A percentile compares a stretch with the other conserved stretches of the same genome.
These are phyloP conservation scores for Sugiyamaella chiloensis DNA, from an alignment of 805 yeast species.

Conservation along the genomic window DNA sequence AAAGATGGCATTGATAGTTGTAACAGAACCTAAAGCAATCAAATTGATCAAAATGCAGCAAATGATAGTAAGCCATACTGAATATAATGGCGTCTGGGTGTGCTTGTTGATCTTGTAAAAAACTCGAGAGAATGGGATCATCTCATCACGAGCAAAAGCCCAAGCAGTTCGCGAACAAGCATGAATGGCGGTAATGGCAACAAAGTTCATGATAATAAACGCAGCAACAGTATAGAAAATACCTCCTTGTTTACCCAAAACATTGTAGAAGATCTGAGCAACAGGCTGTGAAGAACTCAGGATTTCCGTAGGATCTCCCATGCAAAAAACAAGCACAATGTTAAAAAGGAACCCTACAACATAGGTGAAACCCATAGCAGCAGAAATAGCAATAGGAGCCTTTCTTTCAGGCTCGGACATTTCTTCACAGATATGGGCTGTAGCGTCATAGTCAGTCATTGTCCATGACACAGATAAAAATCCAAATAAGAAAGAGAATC, in stretches of 20 bases:
- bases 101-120: slow-evolving; percentile 65
- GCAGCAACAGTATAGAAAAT: slow-evolving; percentile 43
- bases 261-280: slow-evolving; percentile 65
- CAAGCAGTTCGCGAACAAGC: slow-evolving; percentile 78
- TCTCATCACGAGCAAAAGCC: slow-evolving; percentile 80
- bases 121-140: slow-evolving; percentile 58
- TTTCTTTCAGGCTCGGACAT: slow-evolving; percentile 70
- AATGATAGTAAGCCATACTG: slow-evolving; percentile 49
- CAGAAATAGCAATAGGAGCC: slow-evolving; percentile 69
- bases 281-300: slow-evolving; percentile 75
- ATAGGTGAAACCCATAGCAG: slow-evolving; percentile 61
- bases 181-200: slow-evolving; percentile 71
- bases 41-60: slow-evolving; percentile 47
- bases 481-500: slow-evolving; percentile 71
- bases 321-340: slow-evolving; percentile 64
- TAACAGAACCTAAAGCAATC: slow-evolving; percentile 62
- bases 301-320: slow-evolving; percentile 66
- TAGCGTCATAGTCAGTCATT: slow-evolving; percentile 77
- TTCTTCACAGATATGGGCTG: slow-evolving; percentile 80
- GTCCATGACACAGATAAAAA: slow-evolving; percentile 77
- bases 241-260: slow-evolving; percentile 32
- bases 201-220: slow-evolving; percentile 64
- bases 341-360: slow-evolving; percentile 70
- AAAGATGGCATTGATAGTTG: slow-evolving; percentile 80
- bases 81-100: slow-evolving; percentile 63